phyloP scores from a whole-genome alignment of 345 rosid genomes.

The Balakata baccata region DNA sequence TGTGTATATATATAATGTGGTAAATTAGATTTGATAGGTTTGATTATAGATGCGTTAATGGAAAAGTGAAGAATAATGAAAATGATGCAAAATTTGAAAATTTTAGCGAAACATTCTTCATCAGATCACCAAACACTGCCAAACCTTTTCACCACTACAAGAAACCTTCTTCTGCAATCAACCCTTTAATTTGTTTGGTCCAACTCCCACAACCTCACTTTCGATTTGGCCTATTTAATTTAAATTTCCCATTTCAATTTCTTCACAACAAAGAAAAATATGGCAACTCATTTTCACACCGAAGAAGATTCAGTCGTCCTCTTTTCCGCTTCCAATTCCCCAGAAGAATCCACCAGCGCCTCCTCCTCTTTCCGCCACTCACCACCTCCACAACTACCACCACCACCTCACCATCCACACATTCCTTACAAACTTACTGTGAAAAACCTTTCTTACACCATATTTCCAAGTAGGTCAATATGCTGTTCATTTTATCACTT shows the following conservation, averaged over 20 bases:
- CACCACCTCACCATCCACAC: background rate
- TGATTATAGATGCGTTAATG: too few species aligned
- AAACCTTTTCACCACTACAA: slow-evolving; percentile 21
- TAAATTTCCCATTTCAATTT: background rate
- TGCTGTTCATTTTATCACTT: slow-evolving; percentile 33
- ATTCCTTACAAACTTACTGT: slow-evolving; percentile 31
- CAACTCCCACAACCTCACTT: slow-evolving; percentile 29
- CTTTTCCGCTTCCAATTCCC: slow-evolving; percentile 63
- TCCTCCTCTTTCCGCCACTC: slow-evolving; percentile 63
- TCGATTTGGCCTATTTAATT: background rate
- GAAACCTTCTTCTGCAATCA: slow-evolving; percentile 26
- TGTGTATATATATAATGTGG: too few species aligned
- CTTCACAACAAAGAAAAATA: slow-evolving; percentile 15
- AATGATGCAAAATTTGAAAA: too few species aligned
- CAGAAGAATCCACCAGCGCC: slow-evolving; percentile 53
- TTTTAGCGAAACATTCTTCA: slow-evolving; percentile 20
- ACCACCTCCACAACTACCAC: slow-evolving; percentile 27
- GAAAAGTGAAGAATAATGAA: too few species aligned
- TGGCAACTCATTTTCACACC: slow-evolving; percentile 52
- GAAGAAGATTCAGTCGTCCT: slow-evolving; percentile 64
- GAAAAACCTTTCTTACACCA: slow-evolving; percentile 61
- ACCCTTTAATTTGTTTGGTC: slow-evolving; percentile 30
- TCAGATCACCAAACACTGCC: slow-evolving; percentile 47
- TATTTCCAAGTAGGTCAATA: slow-evolving; percentile 27
- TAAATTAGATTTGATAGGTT: too few species aligned